Percentiles rank a stretch among this genome's conserved stretches.
phyloP scores from a whole-genome alignment of 805 yeast species.

The Candida khao-thaluensis region DNA sequence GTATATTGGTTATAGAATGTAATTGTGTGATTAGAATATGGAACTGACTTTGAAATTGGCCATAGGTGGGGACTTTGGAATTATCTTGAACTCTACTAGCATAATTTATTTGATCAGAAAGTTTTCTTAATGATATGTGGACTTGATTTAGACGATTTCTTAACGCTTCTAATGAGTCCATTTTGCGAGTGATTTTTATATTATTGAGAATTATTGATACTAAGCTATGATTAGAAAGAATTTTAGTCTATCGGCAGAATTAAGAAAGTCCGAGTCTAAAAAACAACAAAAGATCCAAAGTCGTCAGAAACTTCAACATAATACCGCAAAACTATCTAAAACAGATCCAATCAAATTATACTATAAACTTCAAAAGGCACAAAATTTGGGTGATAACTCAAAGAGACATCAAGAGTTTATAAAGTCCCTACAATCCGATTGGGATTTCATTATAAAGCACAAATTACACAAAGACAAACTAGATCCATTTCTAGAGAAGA shows the following conservation, averaged over 20 bases:
- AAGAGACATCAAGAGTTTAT: constrained; percentile 23
- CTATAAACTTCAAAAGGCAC: constrained; percentile 32
- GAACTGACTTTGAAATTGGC: constrained; percentile 78
- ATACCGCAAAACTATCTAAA: constrained; percentile 23
- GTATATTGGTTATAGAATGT: constrained; percentile 67
- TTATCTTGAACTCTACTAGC: constrained; percentile 36
- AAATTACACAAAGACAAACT: constrained; percentile 34
- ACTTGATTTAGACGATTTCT: constrained; percentile 43
- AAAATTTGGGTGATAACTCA: constrained; percentile 13
- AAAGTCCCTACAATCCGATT: constrained; percentile 35
- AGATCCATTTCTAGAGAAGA: constrained; percentile 21
- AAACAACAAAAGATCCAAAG: constrained; percentile 36
- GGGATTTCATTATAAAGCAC: constrained; percentile 36
- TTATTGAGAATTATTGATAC: not conserved
- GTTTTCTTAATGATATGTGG: constrained; percentile 38
- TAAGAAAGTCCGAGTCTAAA: constrained; percentile 35
- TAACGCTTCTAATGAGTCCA: constrained; percentile 40
- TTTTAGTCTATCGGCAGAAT: constrained; percentile 38
- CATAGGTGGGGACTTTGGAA: constrained; percentile 47
- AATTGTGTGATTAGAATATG: constrained; percentile 82
- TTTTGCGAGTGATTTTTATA: constrained; percentile 13
- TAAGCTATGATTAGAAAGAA: constrained; percentile 27
- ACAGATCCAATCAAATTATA: constrained; percentile 37
- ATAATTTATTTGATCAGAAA: constrained; percentile 36
- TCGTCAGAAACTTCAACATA: constrained; percentile 34